Evolutionary conservation across 306 rosid species (phyloP), one percentile per base, ranked within the genome.

Genomic region (Prinsepia uniflora): DNA sequence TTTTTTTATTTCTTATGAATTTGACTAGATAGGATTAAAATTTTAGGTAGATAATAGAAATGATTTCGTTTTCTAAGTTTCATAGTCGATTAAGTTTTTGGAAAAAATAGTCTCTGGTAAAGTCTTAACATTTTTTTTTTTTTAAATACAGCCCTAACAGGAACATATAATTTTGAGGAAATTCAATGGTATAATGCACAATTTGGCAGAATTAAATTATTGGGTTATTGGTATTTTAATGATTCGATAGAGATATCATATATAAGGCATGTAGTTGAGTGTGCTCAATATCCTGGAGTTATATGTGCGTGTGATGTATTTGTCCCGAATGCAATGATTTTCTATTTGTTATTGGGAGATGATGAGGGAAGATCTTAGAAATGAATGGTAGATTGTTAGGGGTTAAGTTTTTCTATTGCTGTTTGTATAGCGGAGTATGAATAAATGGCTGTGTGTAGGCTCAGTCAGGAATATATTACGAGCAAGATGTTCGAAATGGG

Each of bases 381-480:
- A 45, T 64, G n/a, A 68, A 55, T 72, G 49, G 56, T 70, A 70
- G 54, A 73, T 73, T 20, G 15, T 41, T 43, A 63, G 77, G 76
- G 45, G 34, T 34, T 24, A 47, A 63, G 44, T 47, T 81, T 39
- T 55, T 18, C 30, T 72, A 59, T 81, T 68, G 36, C 48, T 73
- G 18, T 79, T 66, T 81, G 69, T 76, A 30, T 76, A 77, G 86
- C 75, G 75, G 72, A 72, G 81, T 65, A 77, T 82, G 82, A 75
- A 69, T 62, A 60, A 65, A 64, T 85, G 86, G 82, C 85, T 85
- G 67, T 85, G 74, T 83, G 87, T 85, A 82, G 90, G 87, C 81
- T 80, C 78, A 69, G 67, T 70, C 81, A 24, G 84, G 84, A 70
- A 78, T 85, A 34, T 80, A 66, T 80, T 63, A 52, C 78, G 87